phyloP scores from a whole-genome alignment of 345 rosid species.

The Kandelia obovata region DNA sequence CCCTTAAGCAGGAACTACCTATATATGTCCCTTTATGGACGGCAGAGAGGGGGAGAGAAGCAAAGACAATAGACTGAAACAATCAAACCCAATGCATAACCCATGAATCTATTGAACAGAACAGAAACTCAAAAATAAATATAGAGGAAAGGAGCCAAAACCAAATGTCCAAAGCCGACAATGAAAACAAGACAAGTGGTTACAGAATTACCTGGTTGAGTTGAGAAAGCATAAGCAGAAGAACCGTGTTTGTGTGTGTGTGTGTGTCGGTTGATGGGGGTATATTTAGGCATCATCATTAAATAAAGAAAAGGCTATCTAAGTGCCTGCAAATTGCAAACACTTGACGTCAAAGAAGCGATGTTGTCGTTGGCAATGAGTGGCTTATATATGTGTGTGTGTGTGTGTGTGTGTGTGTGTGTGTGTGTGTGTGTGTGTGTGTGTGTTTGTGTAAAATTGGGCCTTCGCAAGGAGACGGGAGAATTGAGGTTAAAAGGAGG shows the following conservation, averaged over 20 bases:
- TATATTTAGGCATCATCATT: constrained; percentile 38
- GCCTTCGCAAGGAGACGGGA: too few relatives aligned
- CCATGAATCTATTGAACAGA: constrained; percentile 12
- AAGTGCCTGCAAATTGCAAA: constrained; percentile 40
- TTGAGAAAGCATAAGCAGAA: constrained; percentile 26
- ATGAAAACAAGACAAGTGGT: constrained; percentile 21
- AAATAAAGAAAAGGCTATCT: constrained; percentile 37
- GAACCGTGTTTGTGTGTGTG: background rate
- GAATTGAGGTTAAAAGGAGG: background rate
- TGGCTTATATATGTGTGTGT: too few relatives aligned
- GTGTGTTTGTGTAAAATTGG: too few relatives aligned
- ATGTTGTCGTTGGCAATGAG: too few relatives aligned
- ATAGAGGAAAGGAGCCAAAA: constrained; percentile 10
- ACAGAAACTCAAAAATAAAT: constrained; percentile 1
- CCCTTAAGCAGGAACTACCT: too few relatives aligned
- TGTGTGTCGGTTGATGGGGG: background rate
- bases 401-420: too few relatives aligned
- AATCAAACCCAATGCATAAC: constrained; percentile 6
- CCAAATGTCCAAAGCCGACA: constrained; percentile 36
- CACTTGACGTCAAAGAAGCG: constrained; percentile 18
- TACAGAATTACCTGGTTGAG: constrained; percentile 17
- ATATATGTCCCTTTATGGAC: too few relatives aligned
- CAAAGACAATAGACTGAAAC: constrained; percentile 7
- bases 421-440: too few relatives aligned
- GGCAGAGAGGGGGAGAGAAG: background rate